These are phyloP conservation scores for Lactarius pseudohatsudake DNA, from an alignment of 768 basidiomycete species.

Conservation along the genomic window DNA sequence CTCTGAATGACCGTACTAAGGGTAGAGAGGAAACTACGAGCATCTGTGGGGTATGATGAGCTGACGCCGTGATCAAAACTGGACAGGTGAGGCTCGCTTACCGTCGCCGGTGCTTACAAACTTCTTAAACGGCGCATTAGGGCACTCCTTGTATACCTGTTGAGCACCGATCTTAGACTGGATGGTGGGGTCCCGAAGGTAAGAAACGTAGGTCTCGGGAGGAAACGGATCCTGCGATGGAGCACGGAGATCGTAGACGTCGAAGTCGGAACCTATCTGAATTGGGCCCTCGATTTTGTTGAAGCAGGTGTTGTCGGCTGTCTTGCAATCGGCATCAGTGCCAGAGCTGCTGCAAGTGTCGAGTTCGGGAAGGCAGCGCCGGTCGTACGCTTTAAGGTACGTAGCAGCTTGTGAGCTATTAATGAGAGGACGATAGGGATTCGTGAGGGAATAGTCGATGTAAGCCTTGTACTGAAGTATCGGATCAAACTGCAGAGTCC, in stretches of 20 bases:
- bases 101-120: slow-evolving; percentile 46
- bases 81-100: slow-evolving; percentile 37
- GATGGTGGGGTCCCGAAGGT: slow-evolving; percentile 29
- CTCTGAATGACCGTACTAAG: slow-evolving; percentile 1
- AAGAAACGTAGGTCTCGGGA: slow-evolving; percentile 33
- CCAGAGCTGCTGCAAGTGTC: slow-evolving; percentile 45
- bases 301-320: slow-evolving; percentile 48
- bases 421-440: slow-evolving; percentile 33
- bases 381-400: neutral
- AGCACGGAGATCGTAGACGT: slow-evolving; percentile 47
- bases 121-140: slow-evolving; percentile 38
- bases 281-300: slow-evolving; percentile 47
- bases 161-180: slow-evolving; percentile 40
- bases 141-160: slow-evolving; percentile 38
- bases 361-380: slow-evolving; percentile 48
- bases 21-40: neutral
- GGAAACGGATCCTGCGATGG: slow-evolving; percentile 43
- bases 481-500: slow-evolving; percentile 11
- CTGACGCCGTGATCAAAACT: neutral
- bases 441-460: slow-evolving; percentile 46
- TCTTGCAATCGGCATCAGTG: slow-evolving; percentile 46
- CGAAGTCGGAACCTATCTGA: slow-evolving; percentile 43
- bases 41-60: slow-evolving; percentile 32
- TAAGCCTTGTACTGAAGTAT: slow-evolving; percentile 51
- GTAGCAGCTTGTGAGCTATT: slow-evolving; percentile 1